phyloP scores from a whole-genome alignment of 1,284 basidiomycete species.

The Ganoderma meredithae region DNA sequence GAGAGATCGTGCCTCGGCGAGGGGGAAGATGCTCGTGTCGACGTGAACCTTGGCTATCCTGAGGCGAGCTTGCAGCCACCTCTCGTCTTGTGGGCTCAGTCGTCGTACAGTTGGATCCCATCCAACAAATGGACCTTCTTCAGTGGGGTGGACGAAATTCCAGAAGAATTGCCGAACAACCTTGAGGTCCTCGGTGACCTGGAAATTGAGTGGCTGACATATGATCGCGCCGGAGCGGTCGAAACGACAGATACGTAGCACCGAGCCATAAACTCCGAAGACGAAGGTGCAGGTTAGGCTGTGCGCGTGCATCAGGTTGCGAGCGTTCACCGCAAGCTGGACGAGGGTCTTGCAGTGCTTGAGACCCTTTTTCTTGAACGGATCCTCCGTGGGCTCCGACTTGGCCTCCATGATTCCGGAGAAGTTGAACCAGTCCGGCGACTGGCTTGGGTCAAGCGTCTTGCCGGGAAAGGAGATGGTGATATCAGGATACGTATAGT shows the following conservation, averaged over 20 bases:
- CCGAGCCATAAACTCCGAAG: slow-evolving; percentile 11
- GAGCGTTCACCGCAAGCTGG: slow-evolving; percentile 17
- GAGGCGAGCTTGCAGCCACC: neutral
- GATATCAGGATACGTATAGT: slow-evolving; percentile 19
- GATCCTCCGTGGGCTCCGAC: slow-evolving; percentile 3
- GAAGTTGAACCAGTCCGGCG: slow-evolving; percentile 7
- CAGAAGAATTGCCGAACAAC: slow-evolving; percentile 16
- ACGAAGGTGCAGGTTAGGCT: slow-evolving; percentile 21
- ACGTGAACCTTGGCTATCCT: neutral
- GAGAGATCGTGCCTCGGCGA: neutral
- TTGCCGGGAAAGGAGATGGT: slow-evolving; percentile 17
- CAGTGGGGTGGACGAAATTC: slow-evolving; percentile 2
- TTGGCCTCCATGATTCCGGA: slow-evolving; percentile 25
- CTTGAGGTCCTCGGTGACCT: neutral
- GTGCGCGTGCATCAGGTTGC: slow-evolving; percentile 29
- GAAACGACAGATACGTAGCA: slow-evolving; percentile 15
- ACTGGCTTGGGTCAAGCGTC: neutral
- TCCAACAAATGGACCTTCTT: neutral
- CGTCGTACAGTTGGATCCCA: slow-evolving; percentile 2
- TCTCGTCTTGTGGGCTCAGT: neutral
- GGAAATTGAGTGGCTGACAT: neutral
- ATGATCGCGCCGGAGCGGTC: slow-evolving; percentile 14
- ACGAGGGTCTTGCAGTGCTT: neutral
- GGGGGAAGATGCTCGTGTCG: too few relatives aligned
- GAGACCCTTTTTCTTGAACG: slow-evolving; percentile 9